Percentiles rank a stretch among this genome's conserved stretches.
phyloP scores from a whole-genome alignment of 192 early-diverging fungal species.

The Backusella morwellensis region DNA sequence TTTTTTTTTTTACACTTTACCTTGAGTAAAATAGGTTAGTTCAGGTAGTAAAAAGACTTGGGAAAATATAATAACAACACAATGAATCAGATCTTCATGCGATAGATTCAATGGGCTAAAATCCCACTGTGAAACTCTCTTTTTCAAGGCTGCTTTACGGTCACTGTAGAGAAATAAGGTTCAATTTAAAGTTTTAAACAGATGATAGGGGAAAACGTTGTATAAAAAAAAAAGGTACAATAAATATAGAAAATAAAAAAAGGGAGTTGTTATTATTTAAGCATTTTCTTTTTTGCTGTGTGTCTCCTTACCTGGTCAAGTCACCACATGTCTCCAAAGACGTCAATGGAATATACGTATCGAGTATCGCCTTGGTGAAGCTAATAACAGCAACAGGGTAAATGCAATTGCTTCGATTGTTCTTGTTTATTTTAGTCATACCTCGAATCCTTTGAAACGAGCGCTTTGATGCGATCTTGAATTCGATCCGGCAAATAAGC shows the following conservation, averaged over 20 bases:
- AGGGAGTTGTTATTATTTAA: background rate
- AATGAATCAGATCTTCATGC: constrained; percentile 64
- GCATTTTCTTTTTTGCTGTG: background rate
- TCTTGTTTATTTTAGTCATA: background rate
- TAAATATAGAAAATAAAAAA: background rate
- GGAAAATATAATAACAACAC: constrained; percentile 67
- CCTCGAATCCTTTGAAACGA: background rate
- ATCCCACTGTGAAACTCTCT: constrained; percentile 62
- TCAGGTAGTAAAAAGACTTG: constrained; percentile 59
- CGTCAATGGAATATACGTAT: constrained; percentile 14
- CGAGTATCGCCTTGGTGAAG: constrained; percentile 2
- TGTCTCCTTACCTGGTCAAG: constrained; percentile 1
- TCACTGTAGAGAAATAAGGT: constrained; percentile 27
- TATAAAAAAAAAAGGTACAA: constrained; percentile 1
- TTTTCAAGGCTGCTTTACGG: constrained; percentile 41
- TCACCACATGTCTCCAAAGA: constrained; percentile 2
- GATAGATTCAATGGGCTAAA: constrained; percentile 67
- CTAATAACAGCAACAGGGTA: background rate
- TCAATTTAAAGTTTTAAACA: constrained; percentile 8
- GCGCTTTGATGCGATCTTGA: background rate
- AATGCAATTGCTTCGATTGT: too few relatives aligned
- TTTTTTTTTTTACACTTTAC: constrained; percentile 22
- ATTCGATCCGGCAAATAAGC: constrained; percentile 8
- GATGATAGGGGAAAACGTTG: constrained; percentile 1
- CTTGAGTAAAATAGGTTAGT: constrained; percentile 54